Conservation (phyloP, 2,329 filamentous ascomycete genomes). For the Niveomyces coronatus region DNA sequence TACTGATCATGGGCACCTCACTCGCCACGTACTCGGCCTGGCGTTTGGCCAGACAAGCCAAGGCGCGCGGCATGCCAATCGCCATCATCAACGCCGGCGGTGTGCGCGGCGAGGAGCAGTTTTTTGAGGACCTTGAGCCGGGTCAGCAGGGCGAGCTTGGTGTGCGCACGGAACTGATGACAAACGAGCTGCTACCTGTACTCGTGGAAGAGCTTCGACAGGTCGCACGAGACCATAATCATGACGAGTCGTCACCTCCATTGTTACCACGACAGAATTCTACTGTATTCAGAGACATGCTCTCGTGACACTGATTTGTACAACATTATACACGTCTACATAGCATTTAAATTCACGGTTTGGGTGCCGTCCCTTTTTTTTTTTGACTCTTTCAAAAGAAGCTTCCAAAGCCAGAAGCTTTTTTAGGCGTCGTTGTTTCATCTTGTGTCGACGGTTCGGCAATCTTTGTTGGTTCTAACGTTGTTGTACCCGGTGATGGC, state of each 20-base stretch:
- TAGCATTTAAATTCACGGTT: constrained; percentile 11
- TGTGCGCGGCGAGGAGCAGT: constrained; percentile 65
- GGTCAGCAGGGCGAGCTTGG: constrained; percentile 40
- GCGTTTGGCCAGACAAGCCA: constrained; percentile 75
- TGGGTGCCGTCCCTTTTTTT: background rate
- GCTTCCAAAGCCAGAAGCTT: constrained; percentile 25
- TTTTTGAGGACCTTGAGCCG: constrained; percentile 50
- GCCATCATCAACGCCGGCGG: constrained; percentile 84
- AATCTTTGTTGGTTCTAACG: constrained; percentile 11
- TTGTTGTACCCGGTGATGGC: constrained; percentile 10
- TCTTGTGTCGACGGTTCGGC: constrained; percentile 14
- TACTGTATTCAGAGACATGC: constrained; percentile 46
- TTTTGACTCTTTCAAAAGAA: constrained; percentile 36
- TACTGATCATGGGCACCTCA: constrained; percentile 80
- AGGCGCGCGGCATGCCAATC: constrained; percentile 74
- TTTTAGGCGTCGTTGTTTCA: constrained; percentile 14
- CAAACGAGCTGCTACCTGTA: constrained; percentile 46
- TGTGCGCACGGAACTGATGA: constrained; percentile 47
- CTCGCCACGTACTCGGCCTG: constrained; percentile 93
- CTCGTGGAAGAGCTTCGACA: constrained; percentile 42
- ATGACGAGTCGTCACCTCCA: background rate
- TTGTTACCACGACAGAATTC: constrained; percentile 15
- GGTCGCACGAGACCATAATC: constrained; percentile 10
- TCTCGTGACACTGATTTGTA: constrained; percentile 35
- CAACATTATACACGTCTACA: constrained; percentile 8